A percentile compares a stretch with the other conserved stretches of the same genome.
These are phyloP conservation scores for Apiospora aurea DNA, from an alignment of 2,329 filamentous ascomycete genomes.

Conservation along the genomic window DNA sequence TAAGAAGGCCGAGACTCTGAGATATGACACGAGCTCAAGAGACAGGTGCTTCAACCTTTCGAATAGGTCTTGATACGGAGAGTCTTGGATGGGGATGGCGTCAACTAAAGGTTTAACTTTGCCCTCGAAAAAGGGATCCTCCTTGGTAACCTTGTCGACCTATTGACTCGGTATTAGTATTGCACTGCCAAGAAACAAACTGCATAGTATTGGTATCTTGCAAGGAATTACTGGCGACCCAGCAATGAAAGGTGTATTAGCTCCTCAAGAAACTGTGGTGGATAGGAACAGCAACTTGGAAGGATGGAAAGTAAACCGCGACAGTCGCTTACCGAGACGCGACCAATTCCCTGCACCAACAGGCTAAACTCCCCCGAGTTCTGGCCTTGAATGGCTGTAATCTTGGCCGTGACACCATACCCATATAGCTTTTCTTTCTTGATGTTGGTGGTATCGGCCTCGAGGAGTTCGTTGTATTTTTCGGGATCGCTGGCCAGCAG, in stretches of 20 bases:
- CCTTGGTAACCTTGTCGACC: slow-evolving; percentile 75
- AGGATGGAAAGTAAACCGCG: too few relatives aligned
- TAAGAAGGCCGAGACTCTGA: slow-evolving; percentile 85
- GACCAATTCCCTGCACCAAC: slow-evolving; percentile 83
- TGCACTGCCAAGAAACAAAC: not conserved
- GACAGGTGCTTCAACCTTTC: slow-evolving; percentile 83
- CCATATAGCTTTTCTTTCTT: slow-evolving; percentile 79
- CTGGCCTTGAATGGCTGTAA: slow-evolving; percentile 78
- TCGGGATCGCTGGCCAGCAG: slow-evolving; percentile 72
- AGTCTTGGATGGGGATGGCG: slow-evolving; percentile 32
- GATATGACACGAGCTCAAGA: slow-evolving; percentile 82
- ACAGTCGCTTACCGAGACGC: slow-evolving; percentile 61
- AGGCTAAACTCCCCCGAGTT: slow-evolving; percentile 80
- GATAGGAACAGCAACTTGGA: not conserved
- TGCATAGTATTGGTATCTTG: not conserved
- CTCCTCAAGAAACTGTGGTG: not conserved
- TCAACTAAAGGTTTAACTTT: slow-evolving; percentile 62
- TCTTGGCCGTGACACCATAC: slow-evolving; percentile 82
- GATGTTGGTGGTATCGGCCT: slow-evolving; percentile 64
- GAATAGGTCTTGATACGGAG: slow-evolving; percentile 68
- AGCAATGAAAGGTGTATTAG: not conserved
- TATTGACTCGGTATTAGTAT: not conserved
- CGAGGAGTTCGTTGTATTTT: slow-evolving; percentile 54
- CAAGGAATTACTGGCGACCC: too few relatives aligned
- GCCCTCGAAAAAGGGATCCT: slow-evolving; percentile 86